phyloP scores from a whole-genome alignment of 2,329 filamentous ascomycete genomes.

The Verticillium longisporum region DNA sequence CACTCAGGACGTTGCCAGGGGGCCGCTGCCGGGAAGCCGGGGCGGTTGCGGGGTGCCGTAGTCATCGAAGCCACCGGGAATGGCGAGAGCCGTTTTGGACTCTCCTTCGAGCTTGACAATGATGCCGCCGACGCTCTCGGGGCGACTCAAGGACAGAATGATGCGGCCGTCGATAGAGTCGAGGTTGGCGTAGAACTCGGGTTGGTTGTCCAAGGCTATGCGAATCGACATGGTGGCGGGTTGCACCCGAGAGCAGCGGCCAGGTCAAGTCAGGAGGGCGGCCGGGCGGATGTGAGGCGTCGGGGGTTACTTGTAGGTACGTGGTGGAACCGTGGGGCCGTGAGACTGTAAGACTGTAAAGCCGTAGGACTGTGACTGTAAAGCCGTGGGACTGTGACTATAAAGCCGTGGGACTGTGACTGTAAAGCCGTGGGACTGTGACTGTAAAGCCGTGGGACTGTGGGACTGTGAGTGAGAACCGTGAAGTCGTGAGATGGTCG shows the following conservation, averaged over 20 bases:
- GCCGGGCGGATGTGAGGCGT: neutral
- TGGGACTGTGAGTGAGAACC: too few relatives aligned
- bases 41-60: slow-evolving; percentile 2
- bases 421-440: too few relatives aligned
- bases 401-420: too few relatives aligned
- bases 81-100: slow-evolving; percentile 57
- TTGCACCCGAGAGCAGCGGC: neutral
- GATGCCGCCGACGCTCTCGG: slow-evolving; percentile 66
- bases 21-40: slow-evolving; percentile 27
- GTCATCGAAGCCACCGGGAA: slow-evolving; percentile 36
- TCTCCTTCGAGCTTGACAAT: slow-evolving; percentile 82
- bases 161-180: slow-evolving; percentile 62
- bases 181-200: slow-evolving; percentile 73
- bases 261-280: neutral
- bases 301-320: neutral
- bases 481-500: too few relatives aligned
- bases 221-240: slow-evolving; percentile 56
- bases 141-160: slow-evolving; percentile 49
- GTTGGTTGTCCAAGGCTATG: slow-evolving; percentile 58
- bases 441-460: too few relatives aligned
- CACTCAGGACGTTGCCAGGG: slow-evolving; percentile 38
- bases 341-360: too few relatives aligned
- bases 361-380: too few relatives aligned
- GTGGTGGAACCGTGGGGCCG: too few relatives aligned
- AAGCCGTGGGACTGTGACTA: too few relatives aligned